These are phyloP conservation scores for Colletotrichum liriopes DNA, from an alignment of 2,329 filamentous ascomycete genomes.

Conservation along the genomic window DNA sequence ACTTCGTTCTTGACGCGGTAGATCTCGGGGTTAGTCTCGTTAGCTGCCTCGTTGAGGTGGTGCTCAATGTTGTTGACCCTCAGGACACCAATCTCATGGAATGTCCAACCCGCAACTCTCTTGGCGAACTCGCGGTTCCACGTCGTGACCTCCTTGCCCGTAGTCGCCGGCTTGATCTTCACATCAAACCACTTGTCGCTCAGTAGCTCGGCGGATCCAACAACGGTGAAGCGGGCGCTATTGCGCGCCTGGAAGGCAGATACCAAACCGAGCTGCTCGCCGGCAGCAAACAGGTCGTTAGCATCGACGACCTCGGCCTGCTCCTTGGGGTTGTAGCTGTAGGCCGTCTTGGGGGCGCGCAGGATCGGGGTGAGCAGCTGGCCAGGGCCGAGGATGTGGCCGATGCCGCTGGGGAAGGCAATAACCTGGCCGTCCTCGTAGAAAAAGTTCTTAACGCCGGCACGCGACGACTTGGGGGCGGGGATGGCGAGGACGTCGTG, in stretches of 20 bases:
- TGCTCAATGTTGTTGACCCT: constrained; percentile 89
- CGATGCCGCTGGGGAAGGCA: constrained; percentile 86
- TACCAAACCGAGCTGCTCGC: constrained; percentile 87
- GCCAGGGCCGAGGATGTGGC: constrained; percentile 85
- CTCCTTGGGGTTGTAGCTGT: constrained; percentile 95
- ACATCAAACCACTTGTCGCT: constrained; percentile 91
- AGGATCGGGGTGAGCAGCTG: constrained; percentile 86
- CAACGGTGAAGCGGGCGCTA: constrained; percentile 88
- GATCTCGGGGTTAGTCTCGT: constrained; percentile 84
- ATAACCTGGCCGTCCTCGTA: constrained; percentile 74
- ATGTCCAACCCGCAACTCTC: constrained; percentile 92
- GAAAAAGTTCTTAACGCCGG: constrained; percentile 85
- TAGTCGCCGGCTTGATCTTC: constrained; percentile 75
- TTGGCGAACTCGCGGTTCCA: constrained; percentile 89
- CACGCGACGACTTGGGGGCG: constrained; percentile 74
- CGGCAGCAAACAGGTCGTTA: constrained; percentile 89
- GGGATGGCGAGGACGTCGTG: constrained; percentile 91
- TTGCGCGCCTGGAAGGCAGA: constrained; percentile 92
- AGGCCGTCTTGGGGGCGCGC: constrained; percentile 86
- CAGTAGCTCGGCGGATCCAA: constrained; percentile 90
- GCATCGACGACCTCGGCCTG: constrained; percentile 74
- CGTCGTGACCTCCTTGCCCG: constrained; percentile 70
- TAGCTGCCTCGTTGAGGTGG: constrained; percentile 71
- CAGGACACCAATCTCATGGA: constrained; percentile 93
- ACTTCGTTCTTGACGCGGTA: constrained; percentile 98